Evolutionary conservation across 176 grass and related monocot genomes (phyloP).

Genomic region (Calamus simplicifolius): DNA sequence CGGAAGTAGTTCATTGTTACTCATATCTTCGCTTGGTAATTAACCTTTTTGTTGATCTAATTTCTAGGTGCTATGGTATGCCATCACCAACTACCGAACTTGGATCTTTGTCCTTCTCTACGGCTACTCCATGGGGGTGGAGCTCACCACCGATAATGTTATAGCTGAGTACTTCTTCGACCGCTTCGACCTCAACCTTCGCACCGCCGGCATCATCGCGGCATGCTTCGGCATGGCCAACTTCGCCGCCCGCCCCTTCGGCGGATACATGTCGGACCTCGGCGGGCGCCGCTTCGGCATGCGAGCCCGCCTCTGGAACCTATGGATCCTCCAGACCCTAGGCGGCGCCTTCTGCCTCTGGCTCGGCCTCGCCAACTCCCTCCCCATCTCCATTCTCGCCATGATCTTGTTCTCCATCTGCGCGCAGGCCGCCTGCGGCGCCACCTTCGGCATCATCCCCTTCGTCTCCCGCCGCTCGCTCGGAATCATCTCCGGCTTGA

Average conservation of each 20-base stretch:
- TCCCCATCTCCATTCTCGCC: slow-evolving; percentile 41
- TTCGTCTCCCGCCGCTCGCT: slow-evolving; percentile 70
- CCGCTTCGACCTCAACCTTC: slow-evolving; percentile 64
- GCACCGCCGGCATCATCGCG: slow-evolving; percentile 59
- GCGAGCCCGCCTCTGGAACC: slow-evolving; percentile 76
- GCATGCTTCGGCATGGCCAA: slow-evolving; percentile 96
- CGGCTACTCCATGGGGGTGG: slow-evolving; percentile 84
- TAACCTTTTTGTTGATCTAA: background rate
- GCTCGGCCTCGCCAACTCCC: slow-evolving; percentile 34
- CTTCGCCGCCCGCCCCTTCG: slow-evolving; percentile 46
- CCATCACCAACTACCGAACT: slow-evolving; percentile 68
- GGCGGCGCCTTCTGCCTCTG: slow-evolving; percentile 70
- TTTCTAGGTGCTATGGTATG: slow-evolving; percentile 41
- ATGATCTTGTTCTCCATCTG: slow-evolving; percentile 89
- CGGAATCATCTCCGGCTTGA: slow-evolving; percentile 65
- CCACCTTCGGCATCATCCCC: slow-evolving; percentile 63
- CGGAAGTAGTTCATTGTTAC: too few species aligned
- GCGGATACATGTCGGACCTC: slow-evolving; percentile 55
- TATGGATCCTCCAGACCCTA: slow-evolving; percentile 84
- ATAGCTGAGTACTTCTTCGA: slow-evolving; percentile 87
- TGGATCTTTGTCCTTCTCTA: slow-evolving; percentile 91
- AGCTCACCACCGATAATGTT: slow-evolving; percentile 89
- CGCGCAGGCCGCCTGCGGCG: slow-evolving; percentile 72
- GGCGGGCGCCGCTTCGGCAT: slow-evolving; percentile 50
- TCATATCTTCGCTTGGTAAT: too few species aligned